phyloP scores from a whole-genome alignment of 2,329 filamentous ascomycete species.

The Pseudogymnoascus sp. region DNA sequence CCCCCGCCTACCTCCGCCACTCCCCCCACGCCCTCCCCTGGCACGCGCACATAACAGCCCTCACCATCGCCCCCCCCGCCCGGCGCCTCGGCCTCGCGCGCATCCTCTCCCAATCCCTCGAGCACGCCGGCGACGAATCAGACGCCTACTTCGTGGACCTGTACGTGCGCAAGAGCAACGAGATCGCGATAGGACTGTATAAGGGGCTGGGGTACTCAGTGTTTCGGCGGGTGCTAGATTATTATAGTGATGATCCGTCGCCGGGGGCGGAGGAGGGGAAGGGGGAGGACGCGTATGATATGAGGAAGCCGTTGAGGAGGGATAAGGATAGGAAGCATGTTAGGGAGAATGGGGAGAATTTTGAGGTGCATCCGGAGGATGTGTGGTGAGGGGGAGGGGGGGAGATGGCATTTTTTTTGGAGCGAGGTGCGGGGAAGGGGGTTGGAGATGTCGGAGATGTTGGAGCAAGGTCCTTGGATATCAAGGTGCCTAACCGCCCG shows the following conservation, averaged over 20 bases:
- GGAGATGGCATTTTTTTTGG: background rate
- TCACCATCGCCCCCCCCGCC: constrained; percentile 83
- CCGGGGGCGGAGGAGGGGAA: constrained; percentile 57
- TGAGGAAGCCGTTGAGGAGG: constrained; percentile 83
- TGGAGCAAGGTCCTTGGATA: background rate
- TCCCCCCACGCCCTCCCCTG: constrained; percentile 95
- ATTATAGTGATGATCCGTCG: constrained; percentile 80
- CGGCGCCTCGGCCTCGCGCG: constrained; percentile 81
- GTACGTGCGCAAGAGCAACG: constrained; percentile 84
- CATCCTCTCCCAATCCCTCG: constrained; percentile 70
- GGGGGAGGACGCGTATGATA: constrained; percentile 89
- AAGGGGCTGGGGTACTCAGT: constrained; percentile 86
- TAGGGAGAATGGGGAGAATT: constrained; percentile 69
- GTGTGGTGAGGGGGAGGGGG: constrained; percentile 53
- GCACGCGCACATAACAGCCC: constrained; percentile 95
- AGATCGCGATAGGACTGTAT: constrained; percentile 81
- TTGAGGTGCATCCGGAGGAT: constrained; percentile 71
- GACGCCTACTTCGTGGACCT: constrained; percentile 93
- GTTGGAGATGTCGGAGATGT: background rate
- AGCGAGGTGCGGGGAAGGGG: background rate
- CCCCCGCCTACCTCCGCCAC: constrained; percentile 61
- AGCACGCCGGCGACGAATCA: constrained; percentile 71
- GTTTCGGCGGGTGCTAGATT: constrained; percentile 79
- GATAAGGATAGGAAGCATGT: constrained; percentile 70
- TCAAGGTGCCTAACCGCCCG: background rate